Percentiles rank a stretch among this genome's conserved stretches.
These are phyloP conservation scores for Uronychia binucleata DNA, from an alignment of 73 alveolate species.

Conservation along the genomic window DNA sequence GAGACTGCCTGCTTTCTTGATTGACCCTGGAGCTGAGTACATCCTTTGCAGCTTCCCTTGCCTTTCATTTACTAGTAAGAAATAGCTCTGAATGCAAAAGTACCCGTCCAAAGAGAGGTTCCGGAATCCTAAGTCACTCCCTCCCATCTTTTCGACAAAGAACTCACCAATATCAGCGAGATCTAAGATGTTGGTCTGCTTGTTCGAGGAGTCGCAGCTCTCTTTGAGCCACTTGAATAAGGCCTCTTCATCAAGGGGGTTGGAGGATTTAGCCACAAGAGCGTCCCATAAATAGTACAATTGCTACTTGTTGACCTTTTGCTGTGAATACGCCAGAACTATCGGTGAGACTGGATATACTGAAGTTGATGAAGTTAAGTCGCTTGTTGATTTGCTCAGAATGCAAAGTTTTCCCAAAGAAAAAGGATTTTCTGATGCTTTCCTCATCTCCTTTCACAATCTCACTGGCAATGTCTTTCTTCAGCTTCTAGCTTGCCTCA, in stretches of 20 bases:
- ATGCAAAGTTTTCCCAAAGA: conserved; percentile 5
- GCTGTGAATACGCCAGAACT: conserved; percentile 19
- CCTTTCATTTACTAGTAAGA: conserved; percentile 65
- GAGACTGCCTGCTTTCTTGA: conserved; percentile 12
- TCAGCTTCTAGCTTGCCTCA: background rate
- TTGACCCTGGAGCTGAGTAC: background rate
- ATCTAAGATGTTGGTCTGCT: conserved; percentile 33
- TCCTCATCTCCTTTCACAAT: conserved; percentile 14
- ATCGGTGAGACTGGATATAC: background rate
- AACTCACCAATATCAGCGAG: conserved; percentile 52
- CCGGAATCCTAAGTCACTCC: conserved; percentile 35
- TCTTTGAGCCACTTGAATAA: conserved; percentile 60
- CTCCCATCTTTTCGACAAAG: conserved; percentile 66
- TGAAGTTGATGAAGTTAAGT: conserved; percentile 36
- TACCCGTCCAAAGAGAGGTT: conserved; percentile 75
- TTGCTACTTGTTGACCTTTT: conserved; percentile 16
- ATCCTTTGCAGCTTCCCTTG: conserved; percentile 34
- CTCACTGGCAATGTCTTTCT: conserved; percentile 5
- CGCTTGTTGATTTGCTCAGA: conserved; percentile 39
- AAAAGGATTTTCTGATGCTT: background rate
- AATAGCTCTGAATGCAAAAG: conserved; percentile 73
- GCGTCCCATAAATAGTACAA: conserved; percentile 45
- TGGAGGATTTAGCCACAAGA: conserved; percentile 18
- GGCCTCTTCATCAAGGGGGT: conserved; percentile 40
- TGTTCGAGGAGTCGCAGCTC: conserved; percentile 20